A percentile compares a stretch with the other conserved stretches of the same genome.
phyloP scores from a whole-genome alignment of 163 green algal species.

The Chloromonas sp. region DNA sequence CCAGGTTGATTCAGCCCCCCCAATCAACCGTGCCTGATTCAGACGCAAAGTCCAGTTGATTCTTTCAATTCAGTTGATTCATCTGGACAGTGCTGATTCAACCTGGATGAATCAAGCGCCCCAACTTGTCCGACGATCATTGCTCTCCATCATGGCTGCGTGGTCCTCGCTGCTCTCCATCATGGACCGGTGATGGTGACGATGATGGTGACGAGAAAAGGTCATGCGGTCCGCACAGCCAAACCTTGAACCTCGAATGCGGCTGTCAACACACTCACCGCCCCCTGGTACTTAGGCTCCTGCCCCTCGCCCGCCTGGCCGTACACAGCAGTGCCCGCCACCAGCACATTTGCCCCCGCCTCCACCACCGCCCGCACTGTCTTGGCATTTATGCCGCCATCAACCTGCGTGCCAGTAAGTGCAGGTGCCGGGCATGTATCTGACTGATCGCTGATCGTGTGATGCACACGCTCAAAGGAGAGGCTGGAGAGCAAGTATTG shows the following conservation, averaged over 20 bases:
- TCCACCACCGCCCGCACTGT: conserved; percentile 54
- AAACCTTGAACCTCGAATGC: not conserved
- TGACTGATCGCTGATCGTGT: not conserved
- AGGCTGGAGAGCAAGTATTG: not conserved
- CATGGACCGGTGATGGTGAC: no score
- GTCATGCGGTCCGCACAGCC: no score
- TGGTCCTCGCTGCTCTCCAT: no score
- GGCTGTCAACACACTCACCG: not conserved
- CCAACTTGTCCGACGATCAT: no score
- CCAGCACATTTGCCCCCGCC: conserved; percentile 75
- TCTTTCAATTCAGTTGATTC: no score
- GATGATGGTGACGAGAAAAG: no score
- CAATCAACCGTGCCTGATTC: no score
- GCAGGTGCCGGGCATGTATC: not conserved
- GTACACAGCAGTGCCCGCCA: conserved; percentile 76
- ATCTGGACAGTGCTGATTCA: no score
- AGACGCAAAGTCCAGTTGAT: no score
- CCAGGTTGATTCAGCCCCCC: no score
- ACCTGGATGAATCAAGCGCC: no score
- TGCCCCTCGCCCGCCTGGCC: conserved; percentile 5
- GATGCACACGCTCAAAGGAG: not conserved
- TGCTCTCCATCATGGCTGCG: no score
- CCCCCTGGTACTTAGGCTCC: not conserved
- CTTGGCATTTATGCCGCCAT: conserved; percentile 63
- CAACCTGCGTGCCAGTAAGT: conserved; percentile 45